These are phyloP conservation scores for Prunus campanulata DNA, from an alignment of 306 rosid species.

Conservation along the genomic window DNA sequence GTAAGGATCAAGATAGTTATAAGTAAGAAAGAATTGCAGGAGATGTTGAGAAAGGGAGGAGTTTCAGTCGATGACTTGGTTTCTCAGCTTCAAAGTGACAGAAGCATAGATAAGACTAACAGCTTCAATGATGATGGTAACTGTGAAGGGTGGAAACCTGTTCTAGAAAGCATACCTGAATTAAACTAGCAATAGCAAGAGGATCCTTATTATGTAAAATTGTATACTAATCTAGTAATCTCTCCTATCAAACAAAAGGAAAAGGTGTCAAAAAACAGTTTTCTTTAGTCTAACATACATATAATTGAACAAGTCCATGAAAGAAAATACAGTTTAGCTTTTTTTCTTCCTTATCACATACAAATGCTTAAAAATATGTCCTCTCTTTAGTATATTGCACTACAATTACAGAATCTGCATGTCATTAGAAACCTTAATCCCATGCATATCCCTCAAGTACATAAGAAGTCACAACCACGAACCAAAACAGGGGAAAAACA, in stretches of 20 bases:
- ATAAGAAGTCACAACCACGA: too few relatives aligned
- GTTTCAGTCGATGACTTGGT: constrained; percentile 50
- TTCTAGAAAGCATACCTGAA: constrained; percentile 78
- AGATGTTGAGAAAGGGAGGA: constrained; percentile 59
- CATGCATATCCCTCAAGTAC: neutral
- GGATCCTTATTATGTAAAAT: neutral
- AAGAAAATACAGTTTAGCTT: neutral
- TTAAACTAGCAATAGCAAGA: constrained; percentile 36
- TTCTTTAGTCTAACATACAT: constrained; percentile 6
- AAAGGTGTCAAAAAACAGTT: neutral
- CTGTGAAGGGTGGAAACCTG: constrained; percentile 62
- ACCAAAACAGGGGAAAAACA: too few relatives aligned
- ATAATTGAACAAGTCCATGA: constrained; percentile 12
- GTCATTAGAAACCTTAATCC: neutral
- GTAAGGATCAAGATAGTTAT: constrained; percentile 76
- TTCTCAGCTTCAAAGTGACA: constrained; percentile 34
- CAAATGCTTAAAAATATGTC: neutral
- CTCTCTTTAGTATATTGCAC: neutral
- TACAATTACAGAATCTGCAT: neutral
- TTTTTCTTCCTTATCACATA: neutral
- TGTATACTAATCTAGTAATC: neutral
- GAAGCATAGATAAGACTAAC: constrained; percentile 24
- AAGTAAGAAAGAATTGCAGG: constrained; percentile 59
- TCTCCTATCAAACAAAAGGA: neutral
- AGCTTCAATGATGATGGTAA: constrained; percentile 19